These are phyloP conservation scores for Epichloe elymi DNA, from an alignment of 2,329 filamentous ascomycete species.

Conservation along the genomic window DNA sequence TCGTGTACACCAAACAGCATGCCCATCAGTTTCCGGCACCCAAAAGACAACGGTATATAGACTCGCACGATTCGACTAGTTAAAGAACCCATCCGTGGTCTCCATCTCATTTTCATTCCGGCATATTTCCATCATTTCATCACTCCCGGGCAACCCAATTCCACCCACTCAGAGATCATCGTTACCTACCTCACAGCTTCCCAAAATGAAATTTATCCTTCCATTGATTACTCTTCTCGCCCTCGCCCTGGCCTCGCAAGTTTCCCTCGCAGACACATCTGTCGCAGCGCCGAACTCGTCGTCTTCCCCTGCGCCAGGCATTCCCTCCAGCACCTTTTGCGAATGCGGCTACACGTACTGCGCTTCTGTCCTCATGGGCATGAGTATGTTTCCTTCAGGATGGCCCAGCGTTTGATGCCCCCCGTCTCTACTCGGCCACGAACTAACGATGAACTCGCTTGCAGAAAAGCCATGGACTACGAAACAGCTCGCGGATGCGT, in stretches of 20 bases:
- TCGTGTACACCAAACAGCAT: too few species aligned
- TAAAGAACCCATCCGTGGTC: too few species aligned
- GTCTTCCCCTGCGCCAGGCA: constrained; percentile 4
- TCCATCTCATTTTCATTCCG: too few species aligned
- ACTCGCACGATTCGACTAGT: too few species aligned
- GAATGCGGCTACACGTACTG: constrained; percentile 31
- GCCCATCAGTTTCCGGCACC: too few species aligned
- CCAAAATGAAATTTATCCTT: constrained; percentile 16
- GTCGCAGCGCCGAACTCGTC: constrained; percentile 2
- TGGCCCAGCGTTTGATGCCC: not conserved
- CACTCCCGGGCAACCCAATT: not conserved
- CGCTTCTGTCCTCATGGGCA: constrained; percentile 23
- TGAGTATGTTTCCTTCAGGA: constrained; percentile 16
- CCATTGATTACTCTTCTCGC: constrained; percentile 6
- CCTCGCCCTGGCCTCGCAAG: constrained; percentile 11
- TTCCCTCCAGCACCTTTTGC: constrained; percentile 21
- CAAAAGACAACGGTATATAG: too few species aligned
- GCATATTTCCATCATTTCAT: not conserved
- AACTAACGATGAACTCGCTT: not conserved
- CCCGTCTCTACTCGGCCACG: too few species aligned
- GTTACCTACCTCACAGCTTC: not conserved
- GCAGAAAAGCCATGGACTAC: constrained; percentile 21
- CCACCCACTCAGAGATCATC: not conserved
- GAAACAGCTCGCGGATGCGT: constrained; percentile 20
- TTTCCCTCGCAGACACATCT: constrained; percentile 2